Base-by-base conservation (phyloP, 768 basidiomycete species). In the Mycena epipterygia region DNA sequence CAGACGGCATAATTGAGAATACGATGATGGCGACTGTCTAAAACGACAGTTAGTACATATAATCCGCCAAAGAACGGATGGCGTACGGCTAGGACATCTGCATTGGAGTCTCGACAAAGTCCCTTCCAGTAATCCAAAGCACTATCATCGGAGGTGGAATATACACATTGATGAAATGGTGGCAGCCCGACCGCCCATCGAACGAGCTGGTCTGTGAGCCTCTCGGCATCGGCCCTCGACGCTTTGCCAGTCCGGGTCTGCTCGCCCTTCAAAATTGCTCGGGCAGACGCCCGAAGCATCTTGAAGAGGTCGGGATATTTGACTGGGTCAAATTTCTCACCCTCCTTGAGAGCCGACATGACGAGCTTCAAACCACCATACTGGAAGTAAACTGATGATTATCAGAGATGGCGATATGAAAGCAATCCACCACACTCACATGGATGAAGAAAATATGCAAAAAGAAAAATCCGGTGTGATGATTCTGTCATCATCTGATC, bases 401-500 rank as follows among this genome's bases (percentile, higher is more conserved):
- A 27, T 67, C 4, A 7, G 21, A 66, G 58, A 37, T 13, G 30
- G 33, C 49, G 17, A 11, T 33, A 30, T 7, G 23, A 25, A 44
- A 14, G 25, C 49, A 30, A 37, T 44, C n/a, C 29, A 12, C 2
- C 30, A 33, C 2, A 61, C 70, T 16, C 52, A 79, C 75, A 14
- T 30, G 79, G 79, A 66, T 81, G 76, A 19, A 81, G 76, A 39
- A 75, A 77, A 61, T 79, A 81, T 30, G 73, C 76, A 4, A 79
- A 64, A 16, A 80, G 70, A 60, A 79, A 79, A n/a, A 79, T 46
- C 3, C 64, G 29, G 61, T 75, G 67, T 5, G 78, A 78, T 14
- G 78, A 78, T 52, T 81, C 79, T 0, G 55, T 75, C 78, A 81
- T 81, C 76, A 81, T 77, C 52, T 79, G 76, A 23, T 76, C 53